phyloP scores from a whole-genome alignment of 2,329 filamentous ascomycete genomes.

The Fusarium sp. region DNA sequence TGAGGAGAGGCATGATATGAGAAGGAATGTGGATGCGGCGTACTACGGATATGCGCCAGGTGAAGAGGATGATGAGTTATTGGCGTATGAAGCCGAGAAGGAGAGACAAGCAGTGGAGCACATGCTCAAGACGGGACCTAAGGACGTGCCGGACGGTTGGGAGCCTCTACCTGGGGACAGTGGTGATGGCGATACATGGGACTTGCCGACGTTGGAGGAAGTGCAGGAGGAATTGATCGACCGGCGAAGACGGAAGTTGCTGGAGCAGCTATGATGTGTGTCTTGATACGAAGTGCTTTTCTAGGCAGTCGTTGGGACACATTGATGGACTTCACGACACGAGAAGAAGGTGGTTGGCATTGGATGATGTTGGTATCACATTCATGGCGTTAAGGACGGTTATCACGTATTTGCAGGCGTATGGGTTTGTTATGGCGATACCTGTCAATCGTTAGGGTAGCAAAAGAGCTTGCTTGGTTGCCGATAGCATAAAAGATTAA shows the following conservation, averaged over 20 bases:
- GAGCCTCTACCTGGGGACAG: constrained; percentile 87
- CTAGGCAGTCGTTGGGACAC: neutral
- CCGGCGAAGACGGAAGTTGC: constrained; percentile 80
- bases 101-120: constrained; percentile 84
- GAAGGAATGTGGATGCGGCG: constrained; percentile 85
- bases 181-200: constrained; percentile 86
- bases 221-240: constrained; percentile 96
- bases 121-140: constrained; percentile 69
- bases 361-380: constrained; percentile 17
- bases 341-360: neutral
- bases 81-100: constrained; percentile 84
- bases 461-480: neutral
- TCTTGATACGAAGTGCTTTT: neutral
- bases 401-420: constrained; percentile 32
- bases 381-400: constrained; percentile 32
- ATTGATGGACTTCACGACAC: neutral
- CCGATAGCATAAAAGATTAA: neutral
- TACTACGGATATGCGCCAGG: constrained; percentile 97
- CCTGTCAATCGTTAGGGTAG: constrained; percentile 5
- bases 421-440: constrained; percentile 15
- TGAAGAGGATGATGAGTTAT: constrained; percentile 85
- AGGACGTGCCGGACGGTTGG: constrained; percentile 76
- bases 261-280: constrained; percentile 77
- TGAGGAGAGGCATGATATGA: constrained; percentile 76
- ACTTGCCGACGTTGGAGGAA: constrained; percentile 86